Conservation (phyloP, 148 eudicot species). For the Vaccinium macrocarpon region DNA sequence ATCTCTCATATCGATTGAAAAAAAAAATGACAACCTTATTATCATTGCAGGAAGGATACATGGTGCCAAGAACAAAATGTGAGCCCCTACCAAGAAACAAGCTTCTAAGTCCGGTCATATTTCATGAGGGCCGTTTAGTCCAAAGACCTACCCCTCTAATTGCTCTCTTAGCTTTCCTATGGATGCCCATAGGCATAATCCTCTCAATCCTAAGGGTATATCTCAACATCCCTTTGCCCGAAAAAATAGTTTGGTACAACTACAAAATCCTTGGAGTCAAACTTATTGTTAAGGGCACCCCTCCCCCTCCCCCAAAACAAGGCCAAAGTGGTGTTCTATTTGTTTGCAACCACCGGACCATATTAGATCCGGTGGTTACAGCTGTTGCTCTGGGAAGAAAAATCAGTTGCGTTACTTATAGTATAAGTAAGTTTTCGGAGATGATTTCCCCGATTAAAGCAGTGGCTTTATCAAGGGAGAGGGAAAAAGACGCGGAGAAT, state of each 20-base stretch:
- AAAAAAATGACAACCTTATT: neutral
- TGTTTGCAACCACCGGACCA: slow-evolving; percentile 59
- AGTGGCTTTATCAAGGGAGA: slow-evolving; percentile 55
- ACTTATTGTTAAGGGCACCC: slow-evolving; percentile 57
- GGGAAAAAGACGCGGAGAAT: slow-evolving; percentile 50
- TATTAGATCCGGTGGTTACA: slow-evolving; percentile 48
- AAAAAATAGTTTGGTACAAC: slow-evolving; percentile 32
- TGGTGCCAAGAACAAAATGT: slow-evolving; percentile 43
- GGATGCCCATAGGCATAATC: slow-evolving; percentile 55
- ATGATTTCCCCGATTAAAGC: slow-evolving; percentile 57
- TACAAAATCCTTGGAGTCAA: slow-evolving; percentile 50
- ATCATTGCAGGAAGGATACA: slow-evolving; percentile 47
- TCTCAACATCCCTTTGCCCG: slow-evolving; percentile 38
- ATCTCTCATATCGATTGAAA: no score
- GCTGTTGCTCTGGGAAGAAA: slow-evolving; percentile 55
- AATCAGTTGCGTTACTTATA: slow-evolving; percentile 51
- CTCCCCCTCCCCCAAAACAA: slow-evolving; percentile 50
- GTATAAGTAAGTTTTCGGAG: slow-evolving; percentile 58
- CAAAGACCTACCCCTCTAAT: slow-evolving; percentile 54
- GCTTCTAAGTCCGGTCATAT: slow-evolving; percentile 50
- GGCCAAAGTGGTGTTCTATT: slow-evolving; percentile 47
- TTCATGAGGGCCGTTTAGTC: slow-evolving; percentile 61
- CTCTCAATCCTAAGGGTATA: slow-evolving; percentile 48
- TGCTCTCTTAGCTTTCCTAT: slow-evolving; percentile 47
- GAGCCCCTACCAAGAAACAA: slow-evolving; percentile 50